A percentile compares a stretch with the other conserved stretches of the same genome.
Evolutionary conservation across 2,329 filamentous ascomycete genomes (phyloP).

Genomic region (Sporothrix euskadiensis): DNA sequence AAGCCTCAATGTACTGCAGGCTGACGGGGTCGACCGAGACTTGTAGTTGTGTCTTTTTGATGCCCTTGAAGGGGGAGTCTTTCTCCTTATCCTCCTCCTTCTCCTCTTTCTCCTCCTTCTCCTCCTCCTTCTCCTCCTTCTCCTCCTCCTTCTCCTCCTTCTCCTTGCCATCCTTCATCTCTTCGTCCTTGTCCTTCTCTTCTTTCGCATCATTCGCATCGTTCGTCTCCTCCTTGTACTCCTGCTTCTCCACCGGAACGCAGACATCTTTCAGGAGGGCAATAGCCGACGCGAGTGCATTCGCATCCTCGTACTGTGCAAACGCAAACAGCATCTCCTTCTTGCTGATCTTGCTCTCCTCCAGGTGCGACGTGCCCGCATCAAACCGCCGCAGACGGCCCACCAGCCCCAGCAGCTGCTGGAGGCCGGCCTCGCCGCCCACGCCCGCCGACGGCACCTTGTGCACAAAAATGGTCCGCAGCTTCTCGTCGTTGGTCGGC

Average conservation of each 20-base stretch:
- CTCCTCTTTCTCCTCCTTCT: slow-evolving; percentile 37
- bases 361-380: slow-evolving; percentile 59
- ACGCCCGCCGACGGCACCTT: slow-evolving; percentile 75
- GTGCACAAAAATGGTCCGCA: slow-evolving; percentile 86
- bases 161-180: slow-evolving; percentile 16
- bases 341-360: slow-evolving; percentile 52
- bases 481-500: slow-evolving; percentile 84
- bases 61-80: slow-evolving; percentile 51
- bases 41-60: slow-evolving; percentile 70
- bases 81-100: slow-evolving; percentile 39
- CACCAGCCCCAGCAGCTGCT: slow-evolving; percentile 73
- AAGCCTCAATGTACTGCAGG: slow-evolving; percentile 80
- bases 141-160: slow-evolving; percentile 36
- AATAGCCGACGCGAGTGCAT: slow-evolving; percentile 81
- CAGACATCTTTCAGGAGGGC: slow-evolving; percentile 81
- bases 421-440: slow-evolving; percentile 74
- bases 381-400: slow-evolving; percentile 85
- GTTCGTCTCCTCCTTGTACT: slow-evolving; percentile 46
- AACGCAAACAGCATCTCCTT: slow-evolving; percentile 90
- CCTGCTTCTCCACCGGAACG: slow-evolving; percentile 77
- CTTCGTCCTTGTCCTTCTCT: slow-evolving; percentile 28
- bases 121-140: slow-evolving; percentile 41
- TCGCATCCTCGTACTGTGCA: slow-evolving; percentile 89
- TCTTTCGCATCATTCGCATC: slow-evolving; percentile 36
- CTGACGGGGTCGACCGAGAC: slow-evolving; percentile 81